Evolutionary conservation across 805 yeast species (phyloP), one percentile per base, ranked within the genome.

Genomic region (Cyberlindnera euphorbiiphila): DNA sequence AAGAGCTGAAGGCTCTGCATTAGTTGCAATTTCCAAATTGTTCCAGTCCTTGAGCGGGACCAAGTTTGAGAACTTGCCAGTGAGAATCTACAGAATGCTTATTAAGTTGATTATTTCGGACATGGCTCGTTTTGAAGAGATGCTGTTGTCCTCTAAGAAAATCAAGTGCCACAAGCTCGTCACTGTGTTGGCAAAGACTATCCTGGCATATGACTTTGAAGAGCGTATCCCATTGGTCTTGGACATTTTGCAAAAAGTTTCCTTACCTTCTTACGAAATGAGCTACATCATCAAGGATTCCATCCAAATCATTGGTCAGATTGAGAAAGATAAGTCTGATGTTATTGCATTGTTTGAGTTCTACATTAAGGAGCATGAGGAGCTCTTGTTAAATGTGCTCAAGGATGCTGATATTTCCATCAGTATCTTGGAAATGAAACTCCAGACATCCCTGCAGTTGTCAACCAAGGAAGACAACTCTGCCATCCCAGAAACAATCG

Each of bases 381-480:
- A 56, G 3, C 42, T 65, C 15, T 66, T 76, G 29, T 27, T 65
- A n/a, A 47, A 56, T n/a, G 60, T 64, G 18, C 51, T 76, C 34
- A 46, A 54, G 2, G 56, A 67, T 3, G 37, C 60, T 16, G 55
- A 61, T 14, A 37, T 70, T 15, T 51, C 62, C 14, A 42, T 75
- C 4, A 76, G 71, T 20, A 47, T 66, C 5, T 62, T 81, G 20
- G 89, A 81, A 63, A 73, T 87, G 68, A 69, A 72, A 37, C 62
- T 86, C 31, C 84, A 85, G 61, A 71, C 82, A 1, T 78, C 89
- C 1, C 60, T 87, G 35, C 42, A 49, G 17, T 45, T 40, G 32
- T 45, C 55, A 8, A 53, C 53, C 13, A 50, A 54, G 12, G 64
- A 62, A 9, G 64, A 65, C 16, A 28, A 31, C 7, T 29, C 46